Base-by-base conservation (phyloP, 148 eudicot species). In the Polygonum aviculare region DNA sequence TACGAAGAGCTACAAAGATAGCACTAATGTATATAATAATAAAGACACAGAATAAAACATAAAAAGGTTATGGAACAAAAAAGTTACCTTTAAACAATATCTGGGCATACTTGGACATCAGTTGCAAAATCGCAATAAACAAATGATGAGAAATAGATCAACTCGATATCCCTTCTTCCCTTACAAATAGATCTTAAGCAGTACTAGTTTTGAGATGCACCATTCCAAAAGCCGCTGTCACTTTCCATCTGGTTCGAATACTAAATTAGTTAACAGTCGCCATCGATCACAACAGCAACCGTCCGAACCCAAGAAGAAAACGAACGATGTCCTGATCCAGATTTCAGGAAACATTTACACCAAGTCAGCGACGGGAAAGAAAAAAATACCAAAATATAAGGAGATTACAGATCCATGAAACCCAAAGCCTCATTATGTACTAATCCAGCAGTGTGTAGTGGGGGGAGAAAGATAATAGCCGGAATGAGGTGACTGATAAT, bases 241-340 rank as follows among this genome's bases (percentile, higher is more conserved):
- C 40, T 63, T 63, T 63, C 69, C 39, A 63, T 12, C 15, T 33
- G 33, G 40, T 31, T 63, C 39, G 31, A 33, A 5, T 31, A 12
- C 40, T 33, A 33, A 63, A 8, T 15, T 51, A 45, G 47, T 71
- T 40, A 44, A 69, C 74, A 62, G 76, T 48, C 72, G 55, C 35
- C 75, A 77, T 65, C 35, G 38, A 59, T 75, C 26, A 40, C 19
- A 77, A 21, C 72, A 38, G 51, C 26, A 60, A 18, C 80, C 69
- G 70, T 35, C 78, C 8, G 52, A 60, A 54, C 59, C 44, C 55
- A 2, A 51, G 6, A 51, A 21, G 63, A 57, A 7, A 57, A 3
- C 7, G 63, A 19, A 57, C 22, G 33, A 10, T 22, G 31, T 57
- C 63, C 63, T 57, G 63, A 22, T 60, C 67, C 67, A 22, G 36